Evolutionary conservation across 139 green algal species (phyloP).

Genomic region (Chlorokybus atmophyticus): DNA sequence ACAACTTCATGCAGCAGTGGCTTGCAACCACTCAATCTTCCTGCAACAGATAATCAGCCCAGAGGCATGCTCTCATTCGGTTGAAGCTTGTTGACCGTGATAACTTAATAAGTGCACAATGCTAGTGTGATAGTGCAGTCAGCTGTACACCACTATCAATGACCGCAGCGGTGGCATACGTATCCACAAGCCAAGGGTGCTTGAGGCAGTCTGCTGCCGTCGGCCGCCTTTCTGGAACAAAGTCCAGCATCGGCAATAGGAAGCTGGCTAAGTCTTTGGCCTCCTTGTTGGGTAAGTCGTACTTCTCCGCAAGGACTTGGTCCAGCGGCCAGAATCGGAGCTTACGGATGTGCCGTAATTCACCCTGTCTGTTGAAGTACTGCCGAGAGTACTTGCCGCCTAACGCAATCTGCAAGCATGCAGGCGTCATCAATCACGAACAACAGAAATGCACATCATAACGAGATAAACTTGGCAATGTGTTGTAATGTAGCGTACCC

Average conservation of each 20-base stretch:
- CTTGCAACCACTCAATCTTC: too few species aligned
- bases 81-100: too few species aligned
- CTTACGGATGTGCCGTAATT: slow-evolving; percentile 80
- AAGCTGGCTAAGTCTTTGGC: slow-evolving; percentile 64
- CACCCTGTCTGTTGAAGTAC: slow-evolving; percentile 79
- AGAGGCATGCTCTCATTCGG: too few species aligned
- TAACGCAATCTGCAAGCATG: slow-evolving; percentile 36
- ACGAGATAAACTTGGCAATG: too few species aligned
- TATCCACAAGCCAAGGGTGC: slow-evolving; percentile 81
- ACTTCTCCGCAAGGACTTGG: slow-evolving; percentile 82
- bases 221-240: slow-evolving; percentile 54
- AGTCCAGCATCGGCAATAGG: slow-evolving; percentile 84
- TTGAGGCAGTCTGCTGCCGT: slow-evolving; percentile 66
- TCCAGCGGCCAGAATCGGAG: slow-evolving; percentile 85
- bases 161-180: too few species aligned
- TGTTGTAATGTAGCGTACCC: too few species aligned
- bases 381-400: slow-evolving; percentile 59
- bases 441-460: not conserved
- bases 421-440: not conserved
- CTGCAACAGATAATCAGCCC: too few species aligned
- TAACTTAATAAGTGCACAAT: too few species aligned
- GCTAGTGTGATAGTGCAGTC: too few species aligned
- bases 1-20: too few species aligned
- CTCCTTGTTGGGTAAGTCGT: slow-evolving; percentile 63
- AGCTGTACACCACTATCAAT: too few species aligned